Evolutionary conservation across 306 rosid species (phyloP).

Genomic region (Prunus salicina): DNA sequence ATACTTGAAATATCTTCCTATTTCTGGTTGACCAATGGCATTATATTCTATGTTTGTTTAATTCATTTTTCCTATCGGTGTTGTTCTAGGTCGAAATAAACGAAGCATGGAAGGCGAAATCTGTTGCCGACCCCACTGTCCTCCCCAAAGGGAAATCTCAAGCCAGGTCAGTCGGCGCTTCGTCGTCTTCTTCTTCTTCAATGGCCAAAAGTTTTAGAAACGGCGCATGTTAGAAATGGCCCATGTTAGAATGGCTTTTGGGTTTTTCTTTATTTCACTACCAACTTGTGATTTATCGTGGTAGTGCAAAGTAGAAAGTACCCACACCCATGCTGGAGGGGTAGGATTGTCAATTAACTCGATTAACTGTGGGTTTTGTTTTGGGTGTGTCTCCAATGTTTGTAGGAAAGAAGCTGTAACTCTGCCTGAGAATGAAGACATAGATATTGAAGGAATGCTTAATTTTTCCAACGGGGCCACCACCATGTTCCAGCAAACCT

Average conservation of each 20-base stretch:
- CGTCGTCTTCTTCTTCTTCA: background rate
- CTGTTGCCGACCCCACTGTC: conserved; percentile 52
- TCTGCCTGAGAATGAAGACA: conserved; percentile 46
- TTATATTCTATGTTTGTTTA: background rate
- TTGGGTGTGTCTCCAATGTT: conserved; percentile 9
- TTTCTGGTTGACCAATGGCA: background rate
- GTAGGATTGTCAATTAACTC: background rate
- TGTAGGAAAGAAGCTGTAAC: conserved; percentile 68
- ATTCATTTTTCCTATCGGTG: background rate
- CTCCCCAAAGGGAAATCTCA: conserved; percentile 72
- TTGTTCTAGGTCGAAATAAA: conserved; percentile 63
- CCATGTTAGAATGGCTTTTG: background rate
- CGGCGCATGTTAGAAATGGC: background rate
- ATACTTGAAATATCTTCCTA: background rate
- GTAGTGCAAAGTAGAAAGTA: background rate
- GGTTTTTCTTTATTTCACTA: background rate
- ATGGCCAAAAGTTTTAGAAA: background rate
- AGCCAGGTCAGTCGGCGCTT: conserved; percentile 55
- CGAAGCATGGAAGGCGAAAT: conserved; percentile 74
- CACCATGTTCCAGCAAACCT: conserved; percentile 44
- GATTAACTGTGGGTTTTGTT: background rate
- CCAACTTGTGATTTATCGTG: background rate
- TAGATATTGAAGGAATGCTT: conserved; percentile 41
- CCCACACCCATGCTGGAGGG: background rate
- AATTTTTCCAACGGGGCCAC: conserved; percentile 31